Evolutionary conservation across 208 protist species (phyloP), one percentile per base, ranked within the genome.

Genomic region (Trypanosoma platydactyli): DNA sequence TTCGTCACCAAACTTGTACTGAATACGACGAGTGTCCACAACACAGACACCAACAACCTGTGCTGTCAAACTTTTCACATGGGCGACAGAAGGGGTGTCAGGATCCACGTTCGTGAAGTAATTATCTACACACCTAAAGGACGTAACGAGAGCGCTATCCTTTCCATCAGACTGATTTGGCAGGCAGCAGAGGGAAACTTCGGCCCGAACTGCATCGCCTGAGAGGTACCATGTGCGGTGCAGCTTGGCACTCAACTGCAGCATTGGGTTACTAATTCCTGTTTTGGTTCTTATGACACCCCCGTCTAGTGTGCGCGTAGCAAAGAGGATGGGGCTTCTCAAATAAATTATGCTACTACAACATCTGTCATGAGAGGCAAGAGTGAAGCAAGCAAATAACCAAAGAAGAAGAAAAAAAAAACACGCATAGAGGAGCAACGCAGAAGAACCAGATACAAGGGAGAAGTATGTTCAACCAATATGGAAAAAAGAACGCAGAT

Each of bases 211-310:
- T 18, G 77, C 35, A 54, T 91, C 84, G 11, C 84, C 87, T 5
- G 80, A 74, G 20, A 70, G 22, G 74, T 93, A 93, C 81, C 82
- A 91, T 25, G 63, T n/a, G 41, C 79, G 83, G 52, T 90, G 78
- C 56, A 77, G 48, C 12, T 62, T 71, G 3, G 68, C 69, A 45
- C 40, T 71, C 33, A 80, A 20, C 3, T 64, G 27, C 46, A 76
- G 50, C 45, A 57, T n/a, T 12, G 22, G 15, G 13, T 4, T 18
- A 30, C 22, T 20, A 50, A 4, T 6, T 9, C 16, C 25, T 38
- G 5, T 9, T 38, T 3, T 38, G 9, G 33, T 11, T 3, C 5
- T 38, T 38, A 9, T 38, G 33, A 3, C 9, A 9, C 9, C 33
- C 16, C 52, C 24, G 6, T 1, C 13, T 35, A 42, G 22, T 7